Percentiles rank a stretch among this genome's conserved stretches.
phyloP scores from a whole-genome alignment of 2,329 filamentous ascomycete species.

The Exophiala dermatitidis region DNA sequence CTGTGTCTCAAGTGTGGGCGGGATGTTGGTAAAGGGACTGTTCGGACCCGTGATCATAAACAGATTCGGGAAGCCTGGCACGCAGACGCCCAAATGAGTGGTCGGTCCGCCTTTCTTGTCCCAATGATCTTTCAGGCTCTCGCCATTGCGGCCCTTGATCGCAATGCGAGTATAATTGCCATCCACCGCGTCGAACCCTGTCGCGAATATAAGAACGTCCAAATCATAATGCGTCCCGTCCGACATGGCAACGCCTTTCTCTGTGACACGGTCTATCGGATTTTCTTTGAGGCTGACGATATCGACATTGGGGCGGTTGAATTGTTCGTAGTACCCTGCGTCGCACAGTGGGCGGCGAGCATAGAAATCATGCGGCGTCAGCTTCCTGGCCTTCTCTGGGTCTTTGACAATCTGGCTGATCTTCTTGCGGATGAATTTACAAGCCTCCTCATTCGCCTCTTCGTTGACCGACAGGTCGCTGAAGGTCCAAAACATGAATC shows the following conservation, averaged over 20 bases:
- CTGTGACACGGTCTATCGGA: conserved; percentile 27
- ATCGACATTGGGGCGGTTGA: conserved; percentile 42
- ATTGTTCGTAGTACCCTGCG: conserved; percentile 45
- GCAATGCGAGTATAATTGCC: conserved; percentile 39
- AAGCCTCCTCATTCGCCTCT: conserved; percentile 36
- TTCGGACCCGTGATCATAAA: conserved; percentile 37
- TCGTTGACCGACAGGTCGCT: conserved; percentile 33
- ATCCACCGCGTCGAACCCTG: conserved; percentile 27
- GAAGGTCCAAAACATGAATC: conserved; percentile 36
- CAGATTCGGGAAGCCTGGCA: conserved; percentile 39
- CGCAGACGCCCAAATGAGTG: conserved; percentile 35
- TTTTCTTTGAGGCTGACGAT: conserved; percentile 34
- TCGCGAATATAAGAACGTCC: conserved; percentile 25
- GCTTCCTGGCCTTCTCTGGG: conserved; percentile 28
- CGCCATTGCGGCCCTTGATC: conserved; percentile 41
- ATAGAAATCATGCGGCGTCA: conserved; percentile 47
- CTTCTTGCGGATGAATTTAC: conserved; percentile 34
- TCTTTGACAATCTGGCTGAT: conserved; percentile 31
- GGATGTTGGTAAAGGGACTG: conserved; percentile 36
- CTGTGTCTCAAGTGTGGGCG: conserved; percentile 33
- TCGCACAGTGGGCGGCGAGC: conserved; percentile 46
- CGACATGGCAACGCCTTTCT: conserved; percentile 25
- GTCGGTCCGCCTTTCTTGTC: conserved; percentile 23
- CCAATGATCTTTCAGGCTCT: conserved; percentile 31
- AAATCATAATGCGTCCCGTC: conserved; percentile 28